These are phyloP conservation scores for Orbilia oligospora DNA, from an alignment of 2,329 filamentous ascomycete species.

Conservation along the genomic window DNA sequence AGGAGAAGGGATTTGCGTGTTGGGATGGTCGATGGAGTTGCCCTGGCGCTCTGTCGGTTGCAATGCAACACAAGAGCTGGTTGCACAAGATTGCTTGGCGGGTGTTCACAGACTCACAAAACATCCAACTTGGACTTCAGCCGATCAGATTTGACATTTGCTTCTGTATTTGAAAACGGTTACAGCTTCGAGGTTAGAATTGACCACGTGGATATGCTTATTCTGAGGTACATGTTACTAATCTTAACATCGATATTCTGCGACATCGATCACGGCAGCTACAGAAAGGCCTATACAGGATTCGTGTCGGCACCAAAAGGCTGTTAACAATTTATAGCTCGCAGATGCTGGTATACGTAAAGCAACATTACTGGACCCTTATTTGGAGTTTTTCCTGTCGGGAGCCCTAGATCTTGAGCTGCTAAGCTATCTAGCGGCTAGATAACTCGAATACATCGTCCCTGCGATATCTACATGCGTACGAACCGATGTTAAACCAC, in stretches of 20 bases:
- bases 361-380: neutral
- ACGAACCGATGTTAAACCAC: too few species aligned
- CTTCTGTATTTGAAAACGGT: neutral
- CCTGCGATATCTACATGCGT: neutral
- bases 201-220: neutral
- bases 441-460: neutral
- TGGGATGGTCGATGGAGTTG: slow-evolving; percentile 30
- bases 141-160: too few species aligned
- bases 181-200: neutral
- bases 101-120: neutral
- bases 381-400: neutral
- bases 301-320: neutral
- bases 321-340: neutral
- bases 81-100: slow-evolving; percentile 23
- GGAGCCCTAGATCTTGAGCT: neutral
- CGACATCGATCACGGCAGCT: neutral
- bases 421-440: neutral
- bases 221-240: neutral
- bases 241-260: neutral
- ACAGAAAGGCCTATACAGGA: neutral
- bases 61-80: too few species aligned
- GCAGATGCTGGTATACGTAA: neutral
- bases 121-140: neutral
- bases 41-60: neutral
- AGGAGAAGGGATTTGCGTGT: slow-evolving; percentile 29